Evolutionary conservation across 192 early-diverging fungal genomes (phyloP).

Genomic region (Rhizophagus sp.): DNA sequence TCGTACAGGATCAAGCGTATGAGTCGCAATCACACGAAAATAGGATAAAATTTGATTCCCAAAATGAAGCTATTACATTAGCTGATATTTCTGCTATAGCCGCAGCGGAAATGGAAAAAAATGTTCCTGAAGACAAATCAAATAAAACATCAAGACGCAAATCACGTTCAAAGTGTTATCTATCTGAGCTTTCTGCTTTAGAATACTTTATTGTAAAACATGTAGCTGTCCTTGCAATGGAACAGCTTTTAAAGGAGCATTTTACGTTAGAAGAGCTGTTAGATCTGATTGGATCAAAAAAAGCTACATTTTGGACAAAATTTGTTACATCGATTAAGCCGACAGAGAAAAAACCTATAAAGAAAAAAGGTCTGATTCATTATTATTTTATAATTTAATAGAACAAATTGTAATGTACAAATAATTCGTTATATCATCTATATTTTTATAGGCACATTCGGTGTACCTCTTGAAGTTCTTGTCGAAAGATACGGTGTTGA

Average conservation of each 20-base stretch:
- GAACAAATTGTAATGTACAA: not conserved
- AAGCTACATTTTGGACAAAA: conserved; percentile 77
- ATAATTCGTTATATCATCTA: not conserved
- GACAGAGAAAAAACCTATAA: conserved; percentile 45
- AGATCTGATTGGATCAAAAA: conserved; percentile 74
- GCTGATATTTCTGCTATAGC: conserved; percentile 27
- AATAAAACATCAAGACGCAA: conserved; percentile 13
- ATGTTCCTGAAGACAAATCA: not conserved
- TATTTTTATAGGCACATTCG: conserved; percentile 75
- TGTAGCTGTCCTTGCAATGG: conserved; percentile 75
- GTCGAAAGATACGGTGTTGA: conserved; percentile 84
- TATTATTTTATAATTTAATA: not conserved
- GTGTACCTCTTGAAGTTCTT: conserved; percentile 81
- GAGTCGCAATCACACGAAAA: not conserved
- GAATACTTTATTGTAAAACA: conserved; percentile 84
- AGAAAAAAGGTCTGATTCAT: conserved; percentile 49
- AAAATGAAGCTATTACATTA: conserved; percentile 29
- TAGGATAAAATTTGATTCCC: conserved; percentile 15
- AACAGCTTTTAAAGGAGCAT: conserved; percentile 67
- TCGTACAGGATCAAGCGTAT: conserved; percentile 11
- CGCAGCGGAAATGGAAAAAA: not conserved
- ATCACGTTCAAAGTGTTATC: conserved; percentile 42
- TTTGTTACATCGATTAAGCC: conserved; percentile 68
- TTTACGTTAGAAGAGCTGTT: conserved; percentile 75
- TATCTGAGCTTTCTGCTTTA: conserved; percentile 74